phyloP scores from a whole-genome alignment of 768 basidiomycete genomes.

The Leccinum imitatum region DNA sequence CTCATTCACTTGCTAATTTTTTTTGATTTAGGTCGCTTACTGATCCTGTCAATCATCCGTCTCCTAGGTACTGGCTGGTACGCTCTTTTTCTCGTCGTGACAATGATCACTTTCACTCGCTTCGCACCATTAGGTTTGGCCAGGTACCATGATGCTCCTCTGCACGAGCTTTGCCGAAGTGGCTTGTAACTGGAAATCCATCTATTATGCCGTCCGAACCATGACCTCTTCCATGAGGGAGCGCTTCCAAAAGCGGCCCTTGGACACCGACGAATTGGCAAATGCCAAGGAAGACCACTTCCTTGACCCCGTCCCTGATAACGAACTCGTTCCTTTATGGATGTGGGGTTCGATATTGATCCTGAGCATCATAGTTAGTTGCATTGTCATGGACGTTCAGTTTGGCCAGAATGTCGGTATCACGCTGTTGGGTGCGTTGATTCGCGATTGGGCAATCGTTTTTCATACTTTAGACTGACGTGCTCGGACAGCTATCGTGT shows the following conservation, averaged over 20 bases:
- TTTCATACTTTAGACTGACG: not conserved
- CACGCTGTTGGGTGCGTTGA: slow-evolving; percentile 22
- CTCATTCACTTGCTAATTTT: not conserved
- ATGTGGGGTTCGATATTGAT: slow-evolving; percentile 58
- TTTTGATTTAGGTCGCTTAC: slow-evolving; percentile 37
- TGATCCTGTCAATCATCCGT: slow-evolving; percentile 45
- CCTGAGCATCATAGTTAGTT: slow-evolving; percentile 47
- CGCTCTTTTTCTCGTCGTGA: not conserved
- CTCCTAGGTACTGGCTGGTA: slow-evolving; percentile 57
- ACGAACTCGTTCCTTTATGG: slow-evolving; percentile 53
- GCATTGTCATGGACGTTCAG: slow-evolving; percentile 51
- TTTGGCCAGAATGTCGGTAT: slow-evolving; percentile 52
- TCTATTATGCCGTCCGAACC: slow-evolving; percentile 9
- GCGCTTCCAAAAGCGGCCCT: slow-evolving; percentile 4
- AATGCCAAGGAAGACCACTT: slow-evolving; percentile 35
- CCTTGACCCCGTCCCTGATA: slow-evolving; percentile 50
- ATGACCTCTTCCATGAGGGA: slow-evolving; percentile 4
- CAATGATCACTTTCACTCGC: not conserved
- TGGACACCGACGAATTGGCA: slow-evolving; percentile 1
- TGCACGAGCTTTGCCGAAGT: slow-evolving; percentile 42
- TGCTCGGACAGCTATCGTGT: slow-evolving; percentile 40
- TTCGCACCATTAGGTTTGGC: slow-evolving; percentile 20
- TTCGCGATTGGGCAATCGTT: not conserved
- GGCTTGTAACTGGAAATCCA: slow-evolving; percentile 24
- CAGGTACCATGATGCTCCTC: slow-evolving; percentile 47